These are phyloP conservation scores for Chenopodium quinoa DNA, from an alignment of 148 eudicot species.

Conservation along the genomic window DNA sequence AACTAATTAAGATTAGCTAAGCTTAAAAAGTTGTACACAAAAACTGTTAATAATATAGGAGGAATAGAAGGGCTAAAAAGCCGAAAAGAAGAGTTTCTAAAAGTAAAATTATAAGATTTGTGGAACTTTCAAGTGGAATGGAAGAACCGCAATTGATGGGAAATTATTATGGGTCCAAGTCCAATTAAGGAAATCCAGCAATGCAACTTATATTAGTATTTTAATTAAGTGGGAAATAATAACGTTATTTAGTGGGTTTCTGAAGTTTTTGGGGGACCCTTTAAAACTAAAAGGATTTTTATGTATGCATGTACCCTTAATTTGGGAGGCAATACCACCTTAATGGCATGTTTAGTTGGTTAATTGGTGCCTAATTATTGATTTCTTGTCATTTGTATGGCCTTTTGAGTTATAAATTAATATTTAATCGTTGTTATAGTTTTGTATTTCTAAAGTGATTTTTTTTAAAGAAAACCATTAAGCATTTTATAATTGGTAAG, in stretches of 20 bases:
- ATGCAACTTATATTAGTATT: not conserved
- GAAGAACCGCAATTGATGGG: conserved; percentile 23
- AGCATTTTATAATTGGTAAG: not conserved
- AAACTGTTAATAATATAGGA: conserved; percentile 16
- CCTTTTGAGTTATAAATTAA: not conserved
- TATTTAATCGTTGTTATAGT: not conserved
- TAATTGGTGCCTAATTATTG: conserved; percentile 8
- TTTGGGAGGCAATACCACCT: conserved; percentile 13
- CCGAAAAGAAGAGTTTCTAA: conserved; percentile 4
- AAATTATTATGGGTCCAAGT: conserved; percentile 5
- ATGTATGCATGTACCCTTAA: not conserved
- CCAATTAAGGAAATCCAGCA: conserved; percentile 20
- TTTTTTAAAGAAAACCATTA: too few species aligned
- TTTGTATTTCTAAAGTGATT: too few species aligned
- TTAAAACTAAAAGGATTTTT: not conserved
- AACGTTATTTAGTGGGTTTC: conserved; percentile 31
- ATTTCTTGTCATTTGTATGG: conserved; percentile 13
- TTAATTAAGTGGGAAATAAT: conserved; percentile 12
- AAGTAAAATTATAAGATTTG: too few species aligned
- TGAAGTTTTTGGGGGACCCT: conserved; percentile 22
- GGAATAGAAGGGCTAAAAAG: conserved; percentile 8
- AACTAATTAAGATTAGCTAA: not conserved
- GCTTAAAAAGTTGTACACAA: not conserved
- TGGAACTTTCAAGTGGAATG: not conserved
- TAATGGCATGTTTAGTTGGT: conserved; percentile 13